Base-by-base conservation (phyloP, 495 filamentous ascomycete genomes). In the Podospora bellae-mahoneyi region DNA sequence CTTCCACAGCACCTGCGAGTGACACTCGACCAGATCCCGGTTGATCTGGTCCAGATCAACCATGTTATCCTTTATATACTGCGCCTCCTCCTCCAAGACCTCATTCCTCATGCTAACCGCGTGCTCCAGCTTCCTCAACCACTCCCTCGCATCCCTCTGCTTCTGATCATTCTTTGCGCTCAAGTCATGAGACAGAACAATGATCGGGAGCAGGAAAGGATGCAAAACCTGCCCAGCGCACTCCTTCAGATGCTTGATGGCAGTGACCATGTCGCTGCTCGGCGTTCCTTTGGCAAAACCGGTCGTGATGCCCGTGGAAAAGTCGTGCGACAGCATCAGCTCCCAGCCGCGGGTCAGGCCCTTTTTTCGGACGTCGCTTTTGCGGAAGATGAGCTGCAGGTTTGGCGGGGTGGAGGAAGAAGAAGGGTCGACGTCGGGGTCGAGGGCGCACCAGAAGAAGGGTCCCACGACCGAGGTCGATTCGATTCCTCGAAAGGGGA, bases 281-380 rank as follows among this genome's bases (percentile, higher is more conserved):
- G 75, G 65, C 3, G 85, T 87, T 5, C 85, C 85, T 75, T 87
- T 87, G 56, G 80, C 79, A 69, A 79, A 87, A 4, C 84, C 85
- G 1, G 80, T 81, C 1, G 85, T 87, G 68, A 86, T 79, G 44
- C 77, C 77, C 0, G 78, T 81, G 9, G 75, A 78, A 67, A 85
- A 82, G 20, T 81, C 82, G 66, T 87, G 83, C 5, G 83, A 85
- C n/a, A 87, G 78, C 79, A 83, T 85, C 13, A 87, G 74, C 70
- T 87, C 85, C 84, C 84, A 87, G 19, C 85, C 84, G 26, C 85
- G 79, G 20, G 84, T 87, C 55, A 75, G 75, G n/a, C 84, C 84
- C 72, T 84, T 86, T 66, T 87, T 87, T 19, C 84, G 79, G 20
- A 87, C 84, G 68, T 87, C 84, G 44, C 80, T 83, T 75, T 87